Base-by-base conservation (phyloP, 2,329 filamentous ascomycete species). In the Neofusicoccum parvum region DNA sequence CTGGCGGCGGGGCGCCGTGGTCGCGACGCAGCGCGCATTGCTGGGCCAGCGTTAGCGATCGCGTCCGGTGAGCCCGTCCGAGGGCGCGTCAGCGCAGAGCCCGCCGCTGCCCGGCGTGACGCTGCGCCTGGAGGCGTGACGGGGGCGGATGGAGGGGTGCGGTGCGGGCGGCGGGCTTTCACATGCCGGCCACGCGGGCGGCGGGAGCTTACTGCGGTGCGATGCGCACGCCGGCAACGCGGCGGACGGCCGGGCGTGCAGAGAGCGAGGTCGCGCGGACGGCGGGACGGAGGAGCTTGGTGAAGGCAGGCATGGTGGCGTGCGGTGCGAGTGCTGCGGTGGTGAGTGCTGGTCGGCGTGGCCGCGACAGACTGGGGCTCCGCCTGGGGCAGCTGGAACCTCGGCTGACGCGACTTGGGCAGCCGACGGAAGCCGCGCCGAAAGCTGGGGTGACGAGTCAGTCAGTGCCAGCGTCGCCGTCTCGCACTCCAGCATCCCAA, bases 11-110 rank as follows among this genome's bases (percentile, higher is more conserved):
- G 70, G 67, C n/a, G 73, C 66, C 0, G 80, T 80, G 0, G 76
- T 73, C 5, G 81, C 81, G 60, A 83, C 80, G 66, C 78, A 80
- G 75, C 80, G 74, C 12, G 53, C 63, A 43, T 65, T 65, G 63
- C 66, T 65, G 43, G 36, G 34, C 23, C 23, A 45, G 23, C 15
- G 72, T 60, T 43, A 62, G 39, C 69, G 68, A 27, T 60, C 43
- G 43, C 23, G 58, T 45, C 6, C 5, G n/a, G 34, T 15, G 15
- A 2, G 14, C 17, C 39, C 36, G 11, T 32, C 39, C 15, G 45
- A 34, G 14, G 17, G 15, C 23, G 32, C 37, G 34, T 20, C 32
- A 10, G 54, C 17, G 5, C 20, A 20, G 20, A 20, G 20, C 20
- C 20, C 20, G 20, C 20, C 20, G 20, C 20, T 2, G 20, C 20